Evolutionary conservation across 768 basidiomycete species (phyloP), one percentile per base, ranked within the genome.

Genomic region (Gymnopilus dilepis): DNA sequence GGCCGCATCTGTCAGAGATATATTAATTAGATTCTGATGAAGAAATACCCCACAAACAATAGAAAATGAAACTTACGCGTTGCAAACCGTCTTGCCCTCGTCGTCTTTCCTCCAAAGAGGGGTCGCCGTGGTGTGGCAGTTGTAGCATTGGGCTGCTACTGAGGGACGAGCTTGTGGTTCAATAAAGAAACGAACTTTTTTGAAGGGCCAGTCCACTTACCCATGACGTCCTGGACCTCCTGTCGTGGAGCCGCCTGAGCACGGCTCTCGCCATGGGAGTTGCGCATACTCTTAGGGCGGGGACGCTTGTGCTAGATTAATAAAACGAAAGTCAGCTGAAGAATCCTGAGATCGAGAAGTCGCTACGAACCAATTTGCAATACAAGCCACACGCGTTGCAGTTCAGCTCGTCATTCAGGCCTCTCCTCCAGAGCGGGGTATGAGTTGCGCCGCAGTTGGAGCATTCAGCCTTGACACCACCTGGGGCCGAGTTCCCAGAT

Each of bases 51-150:
- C n/a, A 28, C n/a, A 50, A 7, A 17, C 56, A 24, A 53, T 28
- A n/a, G 34, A 37, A 37, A 51, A 40, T 50, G 41, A 54, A 31
- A 85, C 89, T 74, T 73, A 94, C 89, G 93, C 92, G 68, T 94
- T 94, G 79, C 93, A 94, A 40, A 94, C 91, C 0, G 92, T 94
- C 79, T 92, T 92, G 57, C 92, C 92, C 75, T 94, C 93, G 67
- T 94, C 92, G 67, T 94, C 93, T 75, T 94, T 94, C 64, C 92
- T 84, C 92, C 92, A 94, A 40, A 94, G 84, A 12, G 93, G 93
- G 5, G 92, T 94, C 13, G 92, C 91, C 2, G 91, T 94, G 22
- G 93, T 94, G 69, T 93, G 90, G 78, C 92, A 94, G 70, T 94
- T 94, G 76, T 89, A 92, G 78, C 92, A 95, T 79, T 93, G 91